phyloP scores from a whole-genome alignment of 2,329 filamentous ascomycete species.

The Hypoxylon sp. region DNA sequence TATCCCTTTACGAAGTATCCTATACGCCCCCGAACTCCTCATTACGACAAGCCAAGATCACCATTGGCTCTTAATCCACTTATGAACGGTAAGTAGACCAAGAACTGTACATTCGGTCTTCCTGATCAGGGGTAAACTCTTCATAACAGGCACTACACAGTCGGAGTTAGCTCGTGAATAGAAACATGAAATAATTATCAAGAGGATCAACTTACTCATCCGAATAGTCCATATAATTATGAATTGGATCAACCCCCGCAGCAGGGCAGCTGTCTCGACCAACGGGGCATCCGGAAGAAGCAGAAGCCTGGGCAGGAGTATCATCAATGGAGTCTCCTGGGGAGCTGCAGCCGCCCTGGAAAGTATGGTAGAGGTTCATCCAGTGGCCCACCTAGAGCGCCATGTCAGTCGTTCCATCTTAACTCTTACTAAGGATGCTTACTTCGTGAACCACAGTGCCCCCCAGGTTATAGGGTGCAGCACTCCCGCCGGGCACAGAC shows the following conservation, averaged over 20 bases:
- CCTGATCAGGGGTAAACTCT: constrained; percentile 62
- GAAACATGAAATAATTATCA: constrained; percentile 19
- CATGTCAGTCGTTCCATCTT: constrained; percentile 3
- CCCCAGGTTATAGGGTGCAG: constrained; percentile 54
- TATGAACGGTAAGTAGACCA: constrained; percentile 58
- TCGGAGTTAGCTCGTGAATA: constrained; percentile 45
- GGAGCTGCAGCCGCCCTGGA: constrained; percentile 61
- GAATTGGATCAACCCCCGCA: constrained; percentile 55
- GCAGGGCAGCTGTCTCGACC: constrained; percentile 55
- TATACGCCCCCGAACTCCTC: not conserved
- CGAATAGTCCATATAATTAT: constrained; percentile 59
- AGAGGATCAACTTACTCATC: constrained; percentile 56
- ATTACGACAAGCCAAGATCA: not conserved
- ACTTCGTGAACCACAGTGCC: constrained; percentile 58
- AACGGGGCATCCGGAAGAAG: constrained; percentile 57
- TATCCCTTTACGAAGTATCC: not conserved
- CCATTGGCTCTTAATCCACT: not conserved
- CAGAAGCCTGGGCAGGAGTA: constrained; percentile 58
- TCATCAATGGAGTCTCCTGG: constrained; percentile 58
- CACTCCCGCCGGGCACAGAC: constrained; percentile 50
- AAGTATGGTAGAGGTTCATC: constrained; percentile 61
- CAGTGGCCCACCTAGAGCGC: constrained; percentile 55
- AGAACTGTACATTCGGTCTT: constrained; percentile 58
- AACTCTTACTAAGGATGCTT: constrained; percentile 5
- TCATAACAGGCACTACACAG: constrained; percentile 59